Conservation (phyloP, 306 rosid species). For the Sophora flavescens region DNA sequence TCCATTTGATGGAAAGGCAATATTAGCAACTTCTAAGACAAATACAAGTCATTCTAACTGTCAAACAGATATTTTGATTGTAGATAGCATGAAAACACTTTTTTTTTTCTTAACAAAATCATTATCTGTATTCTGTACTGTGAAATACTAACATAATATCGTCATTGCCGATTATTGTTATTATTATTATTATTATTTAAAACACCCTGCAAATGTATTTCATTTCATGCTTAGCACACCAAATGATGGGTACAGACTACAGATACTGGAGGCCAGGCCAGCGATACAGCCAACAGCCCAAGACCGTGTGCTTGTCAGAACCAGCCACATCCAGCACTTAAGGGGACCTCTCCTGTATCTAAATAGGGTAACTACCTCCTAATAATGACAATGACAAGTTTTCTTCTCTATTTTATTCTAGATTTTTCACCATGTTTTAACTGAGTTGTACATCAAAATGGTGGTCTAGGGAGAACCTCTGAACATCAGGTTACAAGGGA, state of each 20-base stretch:
- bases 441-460: not conserved
- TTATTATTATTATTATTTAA: too few species aligned
- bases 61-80: conserved; percentile 4
- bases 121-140: not conserved
- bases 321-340: not conserved
- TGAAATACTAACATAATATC: not conserved
- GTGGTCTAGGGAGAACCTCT: not conserved
- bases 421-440: not conserved
- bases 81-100: not conserved
- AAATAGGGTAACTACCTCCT: too few species aligned
- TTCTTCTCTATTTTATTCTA: not conserved
- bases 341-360: too few species aligned
- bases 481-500: not conserved
- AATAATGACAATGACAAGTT: too few species aligned
- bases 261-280: too few species aligned
- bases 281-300: too few species aligned
- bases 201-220: not conserved
- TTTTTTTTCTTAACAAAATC: not conserved
- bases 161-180: not conserved
- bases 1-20: too few species aligned
- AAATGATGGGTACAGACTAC: not conserved
- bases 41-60: too few species aligned
- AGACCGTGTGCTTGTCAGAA: not conserved
- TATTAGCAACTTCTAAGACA: too few species aligned
- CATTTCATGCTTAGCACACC: not conserved